Evolutionary conservation across 202 grass and related monocot genomes (phyloP).

Genomic region (Digitaria exilis): DNA sequence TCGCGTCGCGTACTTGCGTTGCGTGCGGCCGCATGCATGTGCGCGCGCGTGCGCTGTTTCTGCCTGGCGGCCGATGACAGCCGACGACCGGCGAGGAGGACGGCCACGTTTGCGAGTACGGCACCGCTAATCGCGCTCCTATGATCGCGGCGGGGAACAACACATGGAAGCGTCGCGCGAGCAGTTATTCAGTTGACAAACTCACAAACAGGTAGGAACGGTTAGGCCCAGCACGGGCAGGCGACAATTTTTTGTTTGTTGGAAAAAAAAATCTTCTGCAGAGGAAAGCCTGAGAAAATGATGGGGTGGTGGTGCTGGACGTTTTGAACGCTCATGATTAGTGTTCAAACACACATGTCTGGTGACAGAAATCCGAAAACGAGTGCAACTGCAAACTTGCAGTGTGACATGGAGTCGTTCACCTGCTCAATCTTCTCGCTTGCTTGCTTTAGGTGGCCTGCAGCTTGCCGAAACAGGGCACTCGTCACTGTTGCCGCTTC

Average conservation of each 20-base stretch:
- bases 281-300: background rate
- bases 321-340: too few species aligned
- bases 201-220: background rate
- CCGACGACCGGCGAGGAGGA: background rate
- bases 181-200: background rate
- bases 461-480: background rate
- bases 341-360: too few species aligned
- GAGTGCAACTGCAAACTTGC: background rate
- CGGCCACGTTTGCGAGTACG: background rate
- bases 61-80: background rate
- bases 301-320: too few species aligned
- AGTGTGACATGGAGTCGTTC: constrained; percentile 3
- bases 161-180: constrained; percentile 11
- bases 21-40: background rate
- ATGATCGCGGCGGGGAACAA: constrained; percentile 11
- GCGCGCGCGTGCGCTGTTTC: background rate
- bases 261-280: background rate
- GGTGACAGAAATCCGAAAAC: too few species aligned
- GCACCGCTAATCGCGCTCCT: background rate
- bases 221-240: background rate
- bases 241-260: background rate
- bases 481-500: background rate
- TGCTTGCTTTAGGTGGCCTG: constrained; percentile 4
- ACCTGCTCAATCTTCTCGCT: constrained; percentile 21
- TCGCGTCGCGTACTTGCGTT: too few species aligned